A percentile compares a stretch with the other conserved stretches of the same genome.
phyloP scores from a whole-genome alignment of 805 yeast genomes.

The Cyberlindnera mississippiensis region DNA sequence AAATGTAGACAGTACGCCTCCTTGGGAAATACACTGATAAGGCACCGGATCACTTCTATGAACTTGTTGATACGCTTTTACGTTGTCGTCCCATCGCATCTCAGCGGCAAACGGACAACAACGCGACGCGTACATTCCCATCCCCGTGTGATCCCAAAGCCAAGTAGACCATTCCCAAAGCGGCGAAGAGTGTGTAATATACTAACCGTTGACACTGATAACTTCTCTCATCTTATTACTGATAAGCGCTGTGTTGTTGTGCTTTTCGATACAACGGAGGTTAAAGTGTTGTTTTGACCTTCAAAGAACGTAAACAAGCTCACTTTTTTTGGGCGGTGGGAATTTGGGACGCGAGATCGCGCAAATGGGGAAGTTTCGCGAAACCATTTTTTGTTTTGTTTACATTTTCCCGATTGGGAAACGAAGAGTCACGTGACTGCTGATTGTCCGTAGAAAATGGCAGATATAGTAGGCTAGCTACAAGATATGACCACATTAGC shows the following conservation, averaged over 20 bases:
- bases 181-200: neutral
- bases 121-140: neutral
- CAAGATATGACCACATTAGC: too few species aligned
- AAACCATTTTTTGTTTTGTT: constrained; percentile 16
- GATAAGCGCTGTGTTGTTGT: constrained; percentile 5
- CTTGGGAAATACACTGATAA: too few species aligned
- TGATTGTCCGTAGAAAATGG: neutral
- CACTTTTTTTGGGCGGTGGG: constrained; percentile 18
- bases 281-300: neutral
- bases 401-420: constrained; percentile 21
- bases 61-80: too few species aligned
- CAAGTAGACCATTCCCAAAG: too few species aligned
- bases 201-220: constrained; percentile 82
- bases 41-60: too few species aligned
- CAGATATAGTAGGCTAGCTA: too few species aligned
- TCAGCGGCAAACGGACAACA: too few species aligned
- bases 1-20: too few species aligned
- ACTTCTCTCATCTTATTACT: constrained; percentile 73
- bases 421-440: constrained; percentile 4
- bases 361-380: constrained; percentile 1
- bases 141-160: neutral
- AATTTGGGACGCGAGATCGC: constrained; percentile 12
- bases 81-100: too few species aligned
- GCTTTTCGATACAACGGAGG: neutral
- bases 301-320: constrained; percentile 21